Evolutionary conservation across 257 asterid species (phyloP), one percentile per base, ranked within the genome.

Genomic region (Mitragyna speciosa): DNA sequence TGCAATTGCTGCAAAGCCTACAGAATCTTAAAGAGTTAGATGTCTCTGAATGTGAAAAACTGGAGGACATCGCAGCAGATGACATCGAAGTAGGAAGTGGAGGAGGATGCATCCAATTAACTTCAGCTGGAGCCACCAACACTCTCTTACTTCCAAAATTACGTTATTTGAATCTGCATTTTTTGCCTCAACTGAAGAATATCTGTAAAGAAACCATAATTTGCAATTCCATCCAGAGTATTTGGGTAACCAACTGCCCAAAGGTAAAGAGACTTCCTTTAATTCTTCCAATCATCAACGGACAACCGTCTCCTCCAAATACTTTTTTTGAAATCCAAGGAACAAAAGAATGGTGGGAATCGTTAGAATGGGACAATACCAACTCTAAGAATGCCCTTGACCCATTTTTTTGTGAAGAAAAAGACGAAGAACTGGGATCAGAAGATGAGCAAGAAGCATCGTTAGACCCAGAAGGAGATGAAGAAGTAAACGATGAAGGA

Each of bases 111-210:
- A 22, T n/a, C 67, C 33, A 61, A 26, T 26, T 16, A 0, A 61
- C 31, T 61, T 61, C 67, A 8, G 26, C 14, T 61, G 67, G 5
- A 61, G 30, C 33, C 16, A 26, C 33, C 3, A 14, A 9, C 72
- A 67, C 47, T 10, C 1, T 36, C 22, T 9, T 52, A 12, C 47
- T 67, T 30, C 72, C 72, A 31, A 28, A 66, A 17, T 67, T 67
- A 67, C 4, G 11, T 4, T 0, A 1, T 0, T 15, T 67, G 45
- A 0, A 2, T 31, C 72, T 67, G 8, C 0, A 5, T 14, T n/a
- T n/a, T n/a, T n/a, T 67, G 3, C 72, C 72, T 15, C 24, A 1
- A 66, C 72, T 31, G 43, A 31, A 31, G 45, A 61, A 61, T 10
- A 61, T 61, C 10, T n/a, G 67, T 26, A 61, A 61, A 15, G 67